These are phyloP conservation scores for Amaranthus tricolor DNA, from an alignment of 179 eudicot genomes.

Conservation along the genomic window DNA sequence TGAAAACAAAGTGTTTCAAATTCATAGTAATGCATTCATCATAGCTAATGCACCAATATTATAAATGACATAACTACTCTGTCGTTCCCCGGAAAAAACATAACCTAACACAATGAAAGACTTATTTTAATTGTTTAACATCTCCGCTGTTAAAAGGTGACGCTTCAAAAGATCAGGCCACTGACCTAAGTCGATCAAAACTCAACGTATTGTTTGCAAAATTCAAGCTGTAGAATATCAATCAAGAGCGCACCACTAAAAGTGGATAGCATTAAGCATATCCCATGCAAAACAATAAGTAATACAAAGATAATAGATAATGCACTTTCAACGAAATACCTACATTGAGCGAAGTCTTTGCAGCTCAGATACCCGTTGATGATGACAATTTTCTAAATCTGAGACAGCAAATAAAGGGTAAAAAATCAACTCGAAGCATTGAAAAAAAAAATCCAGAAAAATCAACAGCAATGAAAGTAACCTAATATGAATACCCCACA, in stretches of 20 bases:
- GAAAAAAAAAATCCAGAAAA: background rate
- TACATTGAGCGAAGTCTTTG: slow-evolving; percentile 97
- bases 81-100: background rate
- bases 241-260: background rate
- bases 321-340: slow-evolving; percentile 21
- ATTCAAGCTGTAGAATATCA: background rate
- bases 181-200: background rate
- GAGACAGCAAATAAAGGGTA: slow-evolving; percentile 21
- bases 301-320: background rate
- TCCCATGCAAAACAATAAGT: slow-evolving; percentile 8
- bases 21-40: background rate
- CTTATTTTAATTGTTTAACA: background rate
- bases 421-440: slow-evolving; percentile 20
- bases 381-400: slow-evolving; percentile 83
- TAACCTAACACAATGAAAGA: background rate
- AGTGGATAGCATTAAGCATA: background rate
- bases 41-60: background rate
- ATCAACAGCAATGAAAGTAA: background rate
- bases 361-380: slow-evolving; percentile 93
- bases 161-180: background rate
- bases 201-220: background rate
- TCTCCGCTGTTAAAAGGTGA: background rate
- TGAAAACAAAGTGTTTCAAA: slow-evolving; percentile 13
- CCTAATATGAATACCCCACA: no score
- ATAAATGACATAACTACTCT: background rate